Conservation (phyloP, 805 yeast genomes). For the Lipomyces japonicus region DNA sequence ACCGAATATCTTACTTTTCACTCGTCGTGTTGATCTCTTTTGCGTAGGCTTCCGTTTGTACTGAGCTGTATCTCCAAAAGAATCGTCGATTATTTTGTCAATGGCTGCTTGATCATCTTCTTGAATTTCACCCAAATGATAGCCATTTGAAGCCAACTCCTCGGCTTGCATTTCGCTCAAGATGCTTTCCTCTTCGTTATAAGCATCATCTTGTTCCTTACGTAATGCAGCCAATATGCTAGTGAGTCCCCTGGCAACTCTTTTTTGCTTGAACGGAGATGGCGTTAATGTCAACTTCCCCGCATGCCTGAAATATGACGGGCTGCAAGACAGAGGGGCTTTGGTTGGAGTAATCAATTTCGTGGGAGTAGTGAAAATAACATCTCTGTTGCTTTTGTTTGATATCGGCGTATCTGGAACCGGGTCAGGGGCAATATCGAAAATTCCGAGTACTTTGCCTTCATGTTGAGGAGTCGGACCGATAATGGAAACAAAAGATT, state of each 20-base stretch:
- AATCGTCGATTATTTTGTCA: constrained; percentile 1
- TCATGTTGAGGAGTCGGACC: constrained; percentile 31
- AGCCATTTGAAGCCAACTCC: background rate
- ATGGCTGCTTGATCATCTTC: constrained; percentile 11
- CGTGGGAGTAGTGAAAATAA: constrained; percentile 7
- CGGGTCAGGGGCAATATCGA: constrained; percentile 18
- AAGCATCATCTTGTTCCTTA: constrained; percentile 16
- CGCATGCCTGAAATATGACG: constrained; percentile 17
- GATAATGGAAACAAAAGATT: constrained; percentile 6
- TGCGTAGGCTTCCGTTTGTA: constrained; percentile 11
- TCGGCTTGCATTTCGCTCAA: constrained; percentile 12
- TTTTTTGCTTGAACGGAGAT: constrained; percentile 19
- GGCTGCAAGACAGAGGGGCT: constrained; percentile 12
- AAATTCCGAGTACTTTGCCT: constrained; percentile 27
- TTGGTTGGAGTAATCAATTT: background rate
- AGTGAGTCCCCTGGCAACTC: constrained; percentile 22
- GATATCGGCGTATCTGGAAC: background rate
- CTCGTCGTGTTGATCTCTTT: constrained; percentile 16
- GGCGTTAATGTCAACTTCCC: constrained; percentile 13
- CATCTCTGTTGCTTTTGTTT: background rate
- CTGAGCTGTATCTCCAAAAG: background rate
- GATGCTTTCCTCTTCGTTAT: constrained; percentile 22
- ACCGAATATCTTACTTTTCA: constrained; percentile 4
- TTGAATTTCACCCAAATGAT: constrained; percentile 23
- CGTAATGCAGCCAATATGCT: constrained; percentile 20